Evolutionary conservation across 2,329 filamentous ascomycete species (phyloP), one percentile per base, ranked within the genome.

Genomic region (Arthrobotrys pseudoclavata): DNA sequence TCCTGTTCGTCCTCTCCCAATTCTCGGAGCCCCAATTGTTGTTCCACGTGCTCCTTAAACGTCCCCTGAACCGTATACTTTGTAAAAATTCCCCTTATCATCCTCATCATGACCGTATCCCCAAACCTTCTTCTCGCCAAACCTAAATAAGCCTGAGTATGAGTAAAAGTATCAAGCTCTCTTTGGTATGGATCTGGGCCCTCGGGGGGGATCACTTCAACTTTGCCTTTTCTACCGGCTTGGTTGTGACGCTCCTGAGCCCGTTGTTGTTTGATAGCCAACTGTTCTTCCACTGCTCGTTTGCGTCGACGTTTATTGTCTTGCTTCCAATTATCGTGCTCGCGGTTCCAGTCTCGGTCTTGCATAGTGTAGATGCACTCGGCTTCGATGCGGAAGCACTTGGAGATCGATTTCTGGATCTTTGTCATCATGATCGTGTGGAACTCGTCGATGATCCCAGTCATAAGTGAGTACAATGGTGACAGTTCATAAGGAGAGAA

Each of bases 11-110:
- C 79, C 82, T 82, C 82, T 84, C 82, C 20, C 81, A 84, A 50
- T 31, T 85, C 82, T 70, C 85, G 83, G 71, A 87, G 74, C 61
- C 82, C 81, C 57, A 86, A 82, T 50, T 86, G 85, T 67, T 83
- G 82, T 80, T 86, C 84, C 18, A 81, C 13, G 15, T 62, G 62
- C 15, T 79, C 72, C 29, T 69, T 29, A n/a, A 81, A 71, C 0
- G 34, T 63, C 26, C 68, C 76, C 47, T 55, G n/a, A 3, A 18
- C 15, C 24, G 69, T 69, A 67, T 80, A 45, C 55, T 71, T 53
- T 48, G 62, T 37, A 66, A 74, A 45, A 55, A 71, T 74, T 62
- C 77, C 20, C 61, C 72, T 34, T 45, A 79, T 60, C 31, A 81
- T 80, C 15, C 71, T 67, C 79, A 81, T 81, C 47, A 81, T 81